Evolutionary conservation across 2,329 filamentous ascomycete genomes (phyloP).

Genomic region (Microcyclospora pomicola): DNA sequence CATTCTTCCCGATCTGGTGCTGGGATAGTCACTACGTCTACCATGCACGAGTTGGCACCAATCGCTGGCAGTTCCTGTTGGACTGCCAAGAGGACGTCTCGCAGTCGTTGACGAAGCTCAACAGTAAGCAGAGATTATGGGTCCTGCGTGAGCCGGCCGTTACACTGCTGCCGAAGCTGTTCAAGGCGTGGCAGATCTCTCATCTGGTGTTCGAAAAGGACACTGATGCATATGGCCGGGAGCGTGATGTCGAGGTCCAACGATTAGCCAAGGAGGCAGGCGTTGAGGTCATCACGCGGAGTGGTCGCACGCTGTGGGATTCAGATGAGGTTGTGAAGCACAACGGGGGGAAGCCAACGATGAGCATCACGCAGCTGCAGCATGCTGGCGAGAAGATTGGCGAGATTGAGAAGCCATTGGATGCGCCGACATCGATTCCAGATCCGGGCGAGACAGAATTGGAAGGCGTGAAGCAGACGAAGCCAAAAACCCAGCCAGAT

Average conservation of each 20-base stretch:
- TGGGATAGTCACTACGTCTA: conserved; percentile 77
- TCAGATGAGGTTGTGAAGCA: conserved; percentile 53
- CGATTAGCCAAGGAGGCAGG: conserved; percentile 49
- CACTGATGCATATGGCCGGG: conserved; percentile 56
- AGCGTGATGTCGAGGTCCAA: conserved; percentile 47
- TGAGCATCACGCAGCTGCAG: conserved; percentile 57
- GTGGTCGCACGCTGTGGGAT: conserved; percentile 60
- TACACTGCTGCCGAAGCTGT: conserved; percentile 57
- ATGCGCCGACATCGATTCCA: conserved; percentile 45
- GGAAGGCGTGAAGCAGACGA: conserved; percentile 38
- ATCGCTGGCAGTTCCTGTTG: conserved; percentile 63
- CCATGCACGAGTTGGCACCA: conserved; percentile 52
- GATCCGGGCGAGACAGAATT: conserved; percentile 51
- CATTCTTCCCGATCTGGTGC: conserved; percentile 62
- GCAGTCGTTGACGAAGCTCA: conserved; percentile 51
- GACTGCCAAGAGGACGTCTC: conserved; percentile 64
- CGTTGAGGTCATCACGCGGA: conserved; percentile 50
- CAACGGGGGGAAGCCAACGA: conserved; percentile 56
- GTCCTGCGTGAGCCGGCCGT: conserved; percentile 60
- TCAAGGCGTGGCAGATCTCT: conserved; percentile 58
- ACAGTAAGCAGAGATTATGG: conserved; percentile 55
- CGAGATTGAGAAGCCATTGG: conserved; percentile 45
- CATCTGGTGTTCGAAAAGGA: conserved; percentile 71
- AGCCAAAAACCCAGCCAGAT: conserved; percentile 40
- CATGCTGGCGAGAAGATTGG: conserved; percentile 49